Conservation (phyloP, 257 asterid species). For the Fraxinus pennsylvanica region DNA sequence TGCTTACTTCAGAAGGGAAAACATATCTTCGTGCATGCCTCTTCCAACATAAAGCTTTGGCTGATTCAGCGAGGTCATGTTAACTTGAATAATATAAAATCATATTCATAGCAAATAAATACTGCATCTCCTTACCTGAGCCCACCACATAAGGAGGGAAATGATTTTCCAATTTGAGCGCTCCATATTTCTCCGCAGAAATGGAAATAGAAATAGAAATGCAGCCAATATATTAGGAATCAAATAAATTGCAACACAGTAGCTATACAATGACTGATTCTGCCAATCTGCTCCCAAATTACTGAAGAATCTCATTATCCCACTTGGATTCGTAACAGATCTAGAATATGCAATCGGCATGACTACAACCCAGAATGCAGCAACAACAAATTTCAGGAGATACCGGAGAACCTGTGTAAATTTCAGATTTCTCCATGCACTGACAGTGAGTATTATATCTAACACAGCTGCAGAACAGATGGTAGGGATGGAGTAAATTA, state of each 20-base stretch:
- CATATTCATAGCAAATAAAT: conserved; percentile 15
- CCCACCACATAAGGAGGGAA: conserved; percentile 88
- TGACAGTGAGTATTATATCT: conserved; percentile 75
- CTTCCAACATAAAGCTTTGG: conserved; percentile 95
- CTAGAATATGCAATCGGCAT: conserved; percentile 87
- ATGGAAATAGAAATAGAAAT: conserved; percentile 73
- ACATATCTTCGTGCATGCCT: conserved; percentile 98
- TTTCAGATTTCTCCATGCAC: conserved; percentile 92
- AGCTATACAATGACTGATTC: conserved; percentile 62
- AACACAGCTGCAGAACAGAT: conserved; percentile 70
- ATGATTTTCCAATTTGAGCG: conserved; percentile 75
- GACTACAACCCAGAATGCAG: conserved; percentile 83
- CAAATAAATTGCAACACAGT: conserved; percentile 81
- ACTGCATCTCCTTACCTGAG: conserved; percentile 58
- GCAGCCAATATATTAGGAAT: conserved; percentile 84
- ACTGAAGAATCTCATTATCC: conserved; percentile 67
- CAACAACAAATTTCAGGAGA: conserved; percentile 75
- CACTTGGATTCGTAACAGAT: conserved; percentile 78
- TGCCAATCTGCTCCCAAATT: conserved; percentile 74
- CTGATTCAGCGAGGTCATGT: conserved; percentile 42
- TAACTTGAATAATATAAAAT: conserved; percentile 26
- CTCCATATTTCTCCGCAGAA: conserved; percentile 75
- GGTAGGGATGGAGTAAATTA: conserved; percentile 19
- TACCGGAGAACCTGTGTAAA: conserved; percentile 77
- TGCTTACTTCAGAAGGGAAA: conserved; percentile 89